Conservation (phyloP, 2,329 filamentous ascomycete genomes). For the Zymoseptoria tritici region DNA sequence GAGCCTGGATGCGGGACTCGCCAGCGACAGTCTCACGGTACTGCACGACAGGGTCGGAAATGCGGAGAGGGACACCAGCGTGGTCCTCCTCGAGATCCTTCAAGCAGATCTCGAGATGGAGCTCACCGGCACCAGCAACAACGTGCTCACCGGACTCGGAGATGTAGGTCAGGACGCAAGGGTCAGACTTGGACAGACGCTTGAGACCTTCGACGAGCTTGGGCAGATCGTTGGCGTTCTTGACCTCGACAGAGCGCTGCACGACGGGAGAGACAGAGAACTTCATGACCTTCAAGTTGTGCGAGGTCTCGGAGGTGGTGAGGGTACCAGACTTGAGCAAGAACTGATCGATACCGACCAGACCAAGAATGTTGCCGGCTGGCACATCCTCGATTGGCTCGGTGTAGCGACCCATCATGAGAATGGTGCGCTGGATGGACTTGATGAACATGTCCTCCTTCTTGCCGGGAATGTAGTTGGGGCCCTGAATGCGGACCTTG, state of each 20-base stretch:
- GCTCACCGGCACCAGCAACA: conserved; percentile 97
- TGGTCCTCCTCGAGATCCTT: conserved; percentile 99
- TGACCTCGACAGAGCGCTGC: conserved; percentile 96
- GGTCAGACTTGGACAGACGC: conserved; percentile 99
- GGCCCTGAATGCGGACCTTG: conserved; percentile 99
- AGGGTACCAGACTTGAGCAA: conserved; percentile 99
- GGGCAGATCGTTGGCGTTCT: conserved; percentile 99
- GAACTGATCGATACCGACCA: conserved; percentile 99
- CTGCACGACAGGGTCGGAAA: conserved; percentile 96
- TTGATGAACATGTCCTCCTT: conserved; percentile 99
- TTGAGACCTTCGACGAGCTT: conserved; percentile 99
- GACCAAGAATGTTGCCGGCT: conserved; percentile 98
- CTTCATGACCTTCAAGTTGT: conserved; percentile 99
- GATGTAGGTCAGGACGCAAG: conserved; percentile 89
- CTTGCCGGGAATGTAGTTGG: conserved; percentile 96
- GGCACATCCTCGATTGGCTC: conserved; percentile 99
- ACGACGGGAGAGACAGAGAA: conserved; percentile 99
- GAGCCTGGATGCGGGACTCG: conserved; percentile 86
- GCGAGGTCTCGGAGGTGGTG: conserved; percentile 90
- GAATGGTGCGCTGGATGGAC: conserved; percentile 97
- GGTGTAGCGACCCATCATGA: conserved; percentile 99
- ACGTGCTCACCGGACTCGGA: conserved; percentile 95
- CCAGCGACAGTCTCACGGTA: conserved; percentile 92
- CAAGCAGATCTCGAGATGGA: conserved; percentile 99
- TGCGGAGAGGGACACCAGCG: conserved; percentile 93